Percentiles rank a stretch among this genome's conserved stretches.
Evolutionary conservation across 768 basidiomycete genomes (phyloP).

Genomic region (Russula virescens): DNA sequence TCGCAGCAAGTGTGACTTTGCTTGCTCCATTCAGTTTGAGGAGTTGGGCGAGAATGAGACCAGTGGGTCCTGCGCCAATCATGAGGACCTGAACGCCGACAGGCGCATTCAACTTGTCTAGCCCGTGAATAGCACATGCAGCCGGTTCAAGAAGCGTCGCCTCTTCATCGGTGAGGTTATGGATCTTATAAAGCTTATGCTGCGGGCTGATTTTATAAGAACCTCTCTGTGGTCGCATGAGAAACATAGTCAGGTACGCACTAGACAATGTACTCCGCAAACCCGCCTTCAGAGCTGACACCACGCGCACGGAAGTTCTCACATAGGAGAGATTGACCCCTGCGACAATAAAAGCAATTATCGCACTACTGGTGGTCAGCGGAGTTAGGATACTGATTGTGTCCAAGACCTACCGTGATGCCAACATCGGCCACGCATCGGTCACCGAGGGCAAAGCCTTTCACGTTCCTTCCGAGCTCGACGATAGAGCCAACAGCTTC

Average conservation of each 20-base stretch:
- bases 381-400: background rate
- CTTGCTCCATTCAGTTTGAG: constrained; percentile 82
- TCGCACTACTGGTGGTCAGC: constrained; percentile 50
- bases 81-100: constrained; percentile 83
- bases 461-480: constrained; percentile 74
- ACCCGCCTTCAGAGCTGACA: constrained; percentile 77
- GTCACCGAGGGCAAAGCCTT: constrained; percentile 70
- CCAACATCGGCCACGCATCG: constrained; percentile 81
- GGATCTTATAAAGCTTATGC: constrained; percentile 79
- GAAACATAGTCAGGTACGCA: constrained; percentile 35
- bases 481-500: constrained; percentile 70
- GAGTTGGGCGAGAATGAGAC: constrained; percentile 84
- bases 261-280: constrained; percentile 87
- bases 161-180: constrained; percentile 84
- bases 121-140: constrained; percentile 86
- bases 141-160: constrained; percentile 86
- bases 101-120: constrained; percentile 78
- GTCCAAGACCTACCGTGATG: constrained; percentile 46
- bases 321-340: constrained; percentile 77
- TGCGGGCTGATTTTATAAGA: constrained; percentile 41
- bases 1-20: constrained; percentile 77
- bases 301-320: constrained; percentile 80
- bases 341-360: constrained; percentile 81
- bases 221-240: background rate
- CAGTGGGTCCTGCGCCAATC: constrained; percentile 87